Conservation (phyloP, 768 basidiomycete species). For the Auriscalpium microsporum region DNA sequence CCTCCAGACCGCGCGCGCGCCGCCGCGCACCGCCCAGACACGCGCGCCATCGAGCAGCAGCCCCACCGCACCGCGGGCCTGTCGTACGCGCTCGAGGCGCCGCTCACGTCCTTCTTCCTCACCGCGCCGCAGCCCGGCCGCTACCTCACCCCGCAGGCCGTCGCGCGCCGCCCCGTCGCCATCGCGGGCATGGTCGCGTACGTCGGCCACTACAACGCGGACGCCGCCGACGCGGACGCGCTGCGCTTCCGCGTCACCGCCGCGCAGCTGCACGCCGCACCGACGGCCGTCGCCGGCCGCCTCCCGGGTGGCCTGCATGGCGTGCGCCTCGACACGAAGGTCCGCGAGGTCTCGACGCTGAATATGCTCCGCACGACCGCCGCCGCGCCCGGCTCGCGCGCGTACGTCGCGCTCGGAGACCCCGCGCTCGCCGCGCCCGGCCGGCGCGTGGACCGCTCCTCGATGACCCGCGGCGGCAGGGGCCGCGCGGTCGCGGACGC, state of each 20-base stretch:
- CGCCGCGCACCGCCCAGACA: constrained; percentile 16
- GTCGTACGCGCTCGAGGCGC: constrained; percentile 45
- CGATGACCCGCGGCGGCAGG: too few species aligned
- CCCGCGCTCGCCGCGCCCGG: too few species aligned
- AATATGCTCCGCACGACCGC: too few species aligned
- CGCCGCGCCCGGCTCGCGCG: too few species aligned
- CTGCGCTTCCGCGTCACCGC: neutral
- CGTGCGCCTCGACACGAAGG: too few species aligned
- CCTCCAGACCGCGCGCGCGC: constrained; percentile 26
- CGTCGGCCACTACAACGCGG: constrained; percentile 10
- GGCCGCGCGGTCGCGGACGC: too few species aligned
- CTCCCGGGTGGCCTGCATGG: too few species aligned
- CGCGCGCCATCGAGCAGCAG: constrained; percentile 45
- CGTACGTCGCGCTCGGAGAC: too few species aligned
- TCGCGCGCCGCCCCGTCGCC: constrained; percentile 23
- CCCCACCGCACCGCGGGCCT: constrained; percentile 61
- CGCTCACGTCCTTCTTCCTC: constrained; percentile 45
- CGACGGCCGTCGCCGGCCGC: neutral
- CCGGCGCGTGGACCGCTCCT: too few species aligned
- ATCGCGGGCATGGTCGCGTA: constrained; percentile 37
- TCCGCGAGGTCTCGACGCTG: too few species aligned
- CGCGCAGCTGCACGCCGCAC: neutral
- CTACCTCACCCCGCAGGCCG: constrained; percentile 18
- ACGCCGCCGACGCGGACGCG: neutral
- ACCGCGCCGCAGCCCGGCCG: constrained; percentile 52